These are phyloP conservation scores for Babesia sp. DNA, from an alignment of 169 alveolate genomes.

Conservation along the genomic window DNA sequence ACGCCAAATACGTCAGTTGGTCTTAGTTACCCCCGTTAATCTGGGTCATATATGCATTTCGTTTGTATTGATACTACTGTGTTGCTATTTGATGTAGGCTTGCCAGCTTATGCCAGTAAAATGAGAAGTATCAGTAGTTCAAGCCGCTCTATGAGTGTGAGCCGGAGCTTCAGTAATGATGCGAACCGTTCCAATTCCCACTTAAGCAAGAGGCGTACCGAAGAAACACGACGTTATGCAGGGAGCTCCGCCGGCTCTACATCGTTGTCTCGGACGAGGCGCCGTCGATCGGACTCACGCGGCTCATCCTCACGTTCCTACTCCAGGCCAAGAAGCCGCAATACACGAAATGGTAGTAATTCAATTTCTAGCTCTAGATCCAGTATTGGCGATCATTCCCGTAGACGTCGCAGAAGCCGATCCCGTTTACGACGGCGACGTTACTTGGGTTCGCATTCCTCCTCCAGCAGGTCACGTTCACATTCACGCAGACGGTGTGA, in stretches of 20 bases:
- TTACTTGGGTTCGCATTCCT: neutral
- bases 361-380: neutral
- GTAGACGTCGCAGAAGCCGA: neutral
- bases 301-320: slow-evolving; percentile 31
- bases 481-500: neutral
- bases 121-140: slow-evolving; percentile 61
- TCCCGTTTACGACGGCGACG: neutral
- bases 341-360: slow-evolving; percentile 4
- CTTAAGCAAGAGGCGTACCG: neutral
- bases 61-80: too few relatives aligned
- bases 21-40: too few relatives aligned
- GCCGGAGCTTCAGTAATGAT: slow-evolving; percentile 48
- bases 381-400: neutral
- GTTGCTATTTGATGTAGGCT: too few relatives aligned
- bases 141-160: slow-evolving; percentile 69
- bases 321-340: slow-evolving; percentile 25
- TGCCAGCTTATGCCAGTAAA: too few relatives aligned
- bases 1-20: too few relatives aligned
- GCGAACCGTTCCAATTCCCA: slow-evolving; percentile 2
- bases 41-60: too few relatives aligned
- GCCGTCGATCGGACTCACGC: slow-evolving; percentile 39
- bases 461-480: slow-evolving; percentile 21
- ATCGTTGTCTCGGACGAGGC: slow-evolving; percentile 5
- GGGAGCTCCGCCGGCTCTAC: slow-evolving; percentile 11
- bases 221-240: neutral